Evolutionary conservation across 2,329 filamentous ascomycete species (phyloP), one percentile per base, ranked within the genome.

Genomic region (Claviceps sp.): DNA sequence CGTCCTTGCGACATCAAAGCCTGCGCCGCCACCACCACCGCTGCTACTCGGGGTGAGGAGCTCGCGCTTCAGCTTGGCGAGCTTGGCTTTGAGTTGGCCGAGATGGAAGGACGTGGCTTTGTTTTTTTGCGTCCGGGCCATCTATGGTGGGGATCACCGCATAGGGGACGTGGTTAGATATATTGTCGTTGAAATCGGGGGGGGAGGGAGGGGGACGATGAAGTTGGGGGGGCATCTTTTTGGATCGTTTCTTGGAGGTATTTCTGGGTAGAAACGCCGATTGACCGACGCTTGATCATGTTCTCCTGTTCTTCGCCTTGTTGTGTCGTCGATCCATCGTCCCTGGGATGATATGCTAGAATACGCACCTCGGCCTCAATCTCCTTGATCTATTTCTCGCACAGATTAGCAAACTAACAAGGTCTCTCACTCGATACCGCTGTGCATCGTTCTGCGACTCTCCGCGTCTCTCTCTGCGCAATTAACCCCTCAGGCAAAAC

Each of bases 91-190:
- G 61, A 98, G 75, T 73, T 97, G 91, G 71, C 88, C 89, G 70
- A 96, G 75, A 78, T 96, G 90, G 70, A 84, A 95, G 48, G 89
- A 90, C 13, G 89, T 95, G 51, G 86, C 87, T 75, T 96, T 96
- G 72, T 96, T 96, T 75, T 96, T 96, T 70, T 97, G 90, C 65
- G 90, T 96, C 73, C 81, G 81, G 75, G 89, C 88, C 91, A 96
- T 96, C 84, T 91, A 59, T 61, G 30, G 30, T 34, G 10, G 30
- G 30, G 3, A 10, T 34, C 11, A 10, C 10, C 30, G 30, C 10
- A 34, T 1, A 11, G 4, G 30, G 30, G 10, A 34, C 10, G 10
- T 34, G 30, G 30, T 34, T 14, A 14, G 19, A 43, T 43, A 43
- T 14, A 22, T 43, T 43, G 2, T 43, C 13, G 11, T 11, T 11